Conservation (phyloP, 2,329 filamentous ascomycete genomes). For the Chaetomium sp. region DNA sequence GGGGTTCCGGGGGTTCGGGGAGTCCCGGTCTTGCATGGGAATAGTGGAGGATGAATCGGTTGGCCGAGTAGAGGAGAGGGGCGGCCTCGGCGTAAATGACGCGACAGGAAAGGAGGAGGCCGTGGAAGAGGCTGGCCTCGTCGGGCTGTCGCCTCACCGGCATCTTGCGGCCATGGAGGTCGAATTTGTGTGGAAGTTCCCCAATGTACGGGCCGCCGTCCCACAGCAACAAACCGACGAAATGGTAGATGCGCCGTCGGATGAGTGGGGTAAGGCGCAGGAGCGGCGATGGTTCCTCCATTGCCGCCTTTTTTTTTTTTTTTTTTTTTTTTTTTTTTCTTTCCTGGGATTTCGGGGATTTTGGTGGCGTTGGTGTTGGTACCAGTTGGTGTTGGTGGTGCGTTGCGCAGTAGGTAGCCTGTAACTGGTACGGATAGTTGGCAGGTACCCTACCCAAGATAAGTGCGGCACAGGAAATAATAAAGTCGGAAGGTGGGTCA, state of each 20-base stretch:
- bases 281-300: not conserved
- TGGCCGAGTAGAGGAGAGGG: conserved; percentile 9
- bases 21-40: not conserved
- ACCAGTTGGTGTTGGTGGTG: not conserved
- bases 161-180: not conserved
- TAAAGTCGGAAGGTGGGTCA: too few relatives aligned
- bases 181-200: not conserved
- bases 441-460: too few relatives aligned
- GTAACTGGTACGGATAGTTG: too few relatives aligned
- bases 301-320: not conserved
- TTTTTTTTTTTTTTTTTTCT: not conserved
- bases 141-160: not conserved
- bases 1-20: not conserved
- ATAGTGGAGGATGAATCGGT: conserved; percentile 3
- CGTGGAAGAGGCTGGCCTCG: not conserved
- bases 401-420: too few relatives aligned
- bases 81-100: not conserved
- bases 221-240: not conserved
- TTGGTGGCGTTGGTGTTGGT: not conserved
- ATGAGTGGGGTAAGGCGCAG: not conserved
- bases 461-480: too few relatives aligned
- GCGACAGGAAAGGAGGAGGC: conserved; percentile 11
- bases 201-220: too few relatives aligned
- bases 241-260: not conserved
- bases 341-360: too few relatives aligned